phyloP scores from a whole-genome alignment of 192 early-diverging fungal species.

The Oehlia diaphana region DNA sequence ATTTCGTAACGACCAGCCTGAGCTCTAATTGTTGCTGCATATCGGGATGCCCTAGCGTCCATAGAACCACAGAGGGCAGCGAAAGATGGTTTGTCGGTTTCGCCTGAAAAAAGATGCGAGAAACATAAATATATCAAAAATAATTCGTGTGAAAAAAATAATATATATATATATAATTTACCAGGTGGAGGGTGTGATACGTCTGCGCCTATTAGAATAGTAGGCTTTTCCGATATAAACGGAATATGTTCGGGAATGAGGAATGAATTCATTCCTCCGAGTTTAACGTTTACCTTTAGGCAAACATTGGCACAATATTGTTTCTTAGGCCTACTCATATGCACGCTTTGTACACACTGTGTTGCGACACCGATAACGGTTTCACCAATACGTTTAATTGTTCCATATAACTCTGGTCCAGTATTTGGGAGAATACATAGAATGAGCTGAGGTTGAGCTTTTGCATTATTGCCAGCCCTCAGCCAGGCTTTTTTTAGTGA shows the following conservation, averaged over 20 bases:
- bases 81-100: conserved; percentile 67
- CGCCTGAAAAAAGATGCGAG: conserved; percentile 18
- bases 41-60: conserved; percentile 62
- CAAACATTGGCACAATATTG: conserved; percentile 95
- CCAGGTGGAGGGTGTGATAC: conserved; percentile 85
- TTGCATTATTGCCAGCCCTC: conserved; percentile 37
- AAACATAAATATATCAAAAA: neutral
- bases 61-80: conserved; percentile 73
- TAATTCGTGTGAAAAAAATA: neutral
- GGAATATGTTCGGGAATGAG: conserved; percentile 59
- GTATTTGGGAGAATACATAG: conserved; percentile 78
- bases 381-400: conserved; percentile 85
- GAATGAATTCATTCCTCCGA: conserved; percentile 73
- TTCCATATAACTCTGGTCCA: conserved; percentile 59
- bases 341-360: conserved; percentile 85
- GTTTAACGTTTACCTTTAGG: conserved; percentile 55
- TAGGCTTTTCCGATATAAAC: conserved; percentile 65
- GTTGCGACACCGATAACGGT: conserved; percentile 85
- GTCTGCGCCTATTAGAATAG: conserved; percentile 87
- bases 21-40: conserved; percentile 62
- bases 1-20: conserved; percentile 74
- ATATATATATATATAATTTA: neutral
- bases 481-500: too few relatives aligned
- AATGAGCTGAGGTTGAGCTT: conserved; percentile 73
- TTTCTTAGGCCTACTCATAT: conserved; percentile 68